A percentile compares a stretch with the other conserved stretches of the same genome.
Conservation (phyloP, 176 grass and related monocot species). For the Rhynchospora breviuscula region DNA sequence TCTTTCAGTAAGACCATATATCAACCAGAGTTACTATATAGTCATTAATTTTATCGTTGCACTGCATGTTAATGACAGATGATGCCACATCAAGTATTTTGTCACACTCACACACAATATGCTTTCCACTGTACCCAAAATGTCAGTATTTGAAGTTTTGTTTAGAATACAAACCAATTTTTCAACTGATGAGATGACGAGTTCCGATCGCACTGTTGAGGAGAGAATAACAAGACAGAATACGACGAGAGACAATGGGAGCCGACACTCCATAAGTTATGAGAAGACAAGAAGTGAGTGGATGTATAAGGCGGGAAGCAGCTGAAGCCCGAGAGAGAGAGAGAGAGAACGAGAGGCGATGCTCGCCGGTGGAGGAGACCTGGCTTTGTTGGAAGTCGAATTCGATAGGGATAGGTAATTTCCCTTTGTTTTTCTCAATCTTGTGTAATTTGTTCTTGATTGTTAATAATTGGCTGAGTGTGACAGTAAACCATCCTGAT, state of each 20-base stretch:
- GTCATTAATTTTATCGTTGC: background rate
- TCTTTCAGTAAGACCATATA: background rate
- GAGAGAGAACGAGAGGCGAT: too few relatives aligned
- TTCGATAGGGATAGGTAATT: too few relatives aligned
- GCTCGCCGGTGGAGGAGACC: too few relatives aligned
- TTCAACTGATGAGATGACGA: conserved; percentile 69
- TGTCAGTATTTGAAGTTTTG: background rate
- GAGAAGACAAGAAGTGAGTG: too few relatives aligned
- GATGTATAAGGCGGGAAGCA: too few relatives aligned
- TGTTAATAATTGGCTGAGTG: too few relatives aligned
- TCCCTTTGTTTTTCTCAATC: too few relatives aligned
- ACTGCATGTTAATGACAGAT: background rate
- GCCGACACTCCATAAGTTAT: conserved; percentile 27
- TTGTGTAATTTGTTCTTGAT: too few relatives aligned
- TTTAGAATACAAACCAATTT: conserved; percentile 44
- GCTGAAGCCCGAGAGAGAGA: too few relatives aligned
- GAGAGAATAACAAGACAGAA: conserved; percentile 12
- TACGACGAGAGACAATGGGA: conserved; percentile 27
- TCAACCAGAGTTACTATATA: background rate
- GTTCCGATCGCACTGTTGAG: conserved; percentile 52
- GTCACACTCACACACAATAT: background rate
- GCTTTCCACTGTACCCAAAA: background rate
- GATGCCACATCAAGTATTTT: background rate
- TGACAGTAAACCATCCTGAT: too few relatives aligned
- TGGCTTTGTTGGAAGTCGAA: too few relatives aligned